Evolutionary conservation across 192 early-diverging fungal genomes (phyloP), one percentile per base, ranked within the genome.

Genomic region (Backusella tuberculispora): DNA sequence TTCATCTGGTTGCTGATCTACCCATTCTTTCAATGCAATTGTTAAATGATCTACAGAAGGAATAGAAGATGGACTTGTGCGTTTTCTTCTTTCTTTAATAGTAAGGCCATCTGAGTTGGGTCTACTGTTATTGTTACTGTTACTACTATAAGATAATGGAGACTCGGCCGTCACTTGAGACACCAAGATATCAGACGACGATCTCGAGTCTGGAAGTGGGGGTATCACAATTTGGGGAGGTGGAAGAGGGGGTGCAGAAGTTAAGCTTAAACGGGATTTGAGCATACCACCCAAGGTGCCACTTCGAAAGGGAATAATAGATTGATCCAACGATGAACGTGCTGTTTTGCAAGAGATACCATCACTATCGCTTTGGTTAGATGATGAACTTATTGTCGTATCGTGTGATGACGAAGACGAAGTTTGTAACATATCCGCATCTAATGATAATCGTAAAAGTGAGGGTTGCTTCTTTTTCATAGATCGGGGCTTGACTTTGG

Each of bases 381-480:
- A 17, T 21, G 17, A 15, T 73, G 63, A 19, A 34, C 21, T 65
- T 24, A 69, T 45, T 47, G 21, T 69, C 12, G 68, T 69, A 17
- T 69, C 68, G 1, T 69, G 24, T 21, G 17, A 43, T 43, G 37
- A 37, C 14, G 41, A 15, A 21, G 40, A 53, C 15, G n/a, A 41
- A 5, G 9, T 26, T 21, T 41, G 56, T n/a, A 64, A 9, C 21
- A 63, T 38, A 15, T 73, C 72, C 3, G 60, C 72, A n/a, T 73
- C 72, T 13, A 73, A 29, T n/a, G 72, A 73, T 17, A 73, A 42
- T 3, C 72, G 56, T 37, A 73, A 26, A 44, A 73, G 43, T 6
- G 41, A 42, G 10, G 60, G 8, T 14, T 63, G 56, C 9, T 69
- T 69, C 13, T 47, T 69, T 21, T 69, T 69, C 12, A 29, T 69